Evolutionary conservation across 1,284 basidiomycete species (phyloP).

Genomic region (Sporisorium sorghi): DNA sequence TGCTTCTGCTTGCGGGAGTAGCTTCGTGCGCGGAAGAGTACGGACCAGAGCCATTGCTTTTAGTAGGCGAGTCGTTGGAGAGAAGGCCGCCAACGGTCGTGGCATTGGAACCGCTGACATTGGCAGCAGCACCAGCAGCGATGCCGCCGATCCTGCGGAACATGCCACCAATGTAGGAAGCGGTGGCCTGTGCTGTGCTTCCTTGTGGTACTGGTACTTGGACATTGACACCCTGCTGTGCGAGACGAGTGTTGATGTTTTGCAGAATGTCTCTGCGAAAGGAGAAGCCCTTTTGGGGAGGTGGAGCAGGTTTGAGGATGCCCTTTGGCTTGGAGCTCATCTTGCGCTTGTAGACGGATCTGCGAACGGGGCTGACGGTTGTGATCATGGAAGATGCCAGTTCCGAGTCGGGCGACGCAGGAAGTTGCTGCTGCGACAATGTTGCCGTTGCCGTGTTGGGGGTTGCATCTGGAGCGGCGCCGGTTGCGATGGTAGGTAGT

Average conservation of each 20-base stretch:
- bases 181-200: slow-evolving; percentile 50
- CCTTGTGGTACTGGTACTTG: slow-evolving; percentile 61
- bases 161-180: slow-evolving; percentile 59
- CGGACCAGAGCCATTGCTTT: slow-evolving; percentile 7
- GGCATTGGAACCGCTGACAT: slow-evolving; percentile 34
- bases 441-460: slow-evolving; percentile 12
- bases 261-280: slow-evolving; percentile 63
- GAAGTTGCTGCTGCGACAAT: slow-evolving; percentile 11
- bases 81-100: slow-evolving; percentile 25
- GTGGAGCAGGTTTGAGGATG: slow-evolving; percentile 62
- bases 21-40: slow-evolving; percentile 4
- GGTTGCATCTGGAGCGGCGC: slow-evolving; percentile 4
- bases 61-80: slow-evolving; percentile 23
- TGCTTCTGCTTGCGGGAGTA: slow-evolving; percentile 11
- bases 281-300: slow-evolving; percentile 61
- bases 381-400: slow-evolving; percentile 32
- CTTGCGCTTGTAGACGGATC: slow-evolving; percentile 51
- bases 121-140: slow-evolving; percentile 50
- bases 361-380: slow-evolving; percentile 39
- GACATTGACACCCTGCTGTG: slow-evolving; percentile 66
- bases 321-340: slow-evolving; percentile 46
- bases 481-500: slow-evolving; percentile 11
- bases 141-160: slow-evolving; percentile 57
- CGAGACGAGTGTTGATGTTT: slow-evolving; percentile 63
- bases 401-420: slow-evolving; percentile 15